Percentiles rank a stretch among this genome's conserved stretches.
Conservation (phyloP, 768 basidiomycete species). For the Tulasnella sp. region DNA sequence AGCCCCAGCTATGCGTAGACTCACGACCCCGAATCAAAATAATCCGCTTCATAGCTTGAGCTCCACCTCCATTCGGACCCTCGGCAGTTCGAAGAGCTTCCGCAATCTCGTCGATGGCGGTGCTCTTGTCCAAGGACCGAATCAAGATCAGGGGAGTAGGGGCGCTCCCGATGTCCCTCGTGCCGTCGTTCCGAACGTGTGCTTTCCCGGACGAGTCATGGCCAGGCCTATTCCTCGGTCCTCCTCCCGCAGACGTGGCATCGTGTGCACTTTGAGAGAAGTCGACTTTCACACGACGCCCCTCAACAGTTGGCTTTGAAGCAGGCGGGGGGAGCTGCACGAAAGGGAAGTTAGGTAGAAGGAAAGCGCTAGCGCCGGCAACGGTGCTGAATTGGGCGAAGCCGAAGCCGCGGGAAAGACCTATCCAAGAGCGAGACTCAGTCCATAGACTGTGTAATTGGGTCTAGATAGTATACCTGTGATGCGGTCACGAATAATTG, state of each 20-base stretch:
- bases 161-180: slow-evolving; percentile 84
- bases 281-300: slow-evolving; percentile 88
- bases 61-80: slow-evolving; percentile 64
- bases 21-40: slow-evolving; percentile 82
- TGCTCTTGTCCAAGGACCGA: slow-evolving; percentile 79
- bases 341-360: slow-evolving; percentile 83
- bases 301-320: slow-evolving; percentile 47
- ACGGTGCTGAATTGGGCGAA: slow-evolving; percentile 87
- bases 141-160: slow-evolving; percentile 77
- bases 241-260: slow-evolving; percentile 26
- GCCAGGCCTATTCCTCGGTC: slow-evolving; percentile 31
- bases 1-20: slow-evolving; percentile 82
- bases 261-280: slow-evolving; percentile 72
- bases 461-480: slow-evolving; percentile 86
- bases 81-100: slow-evolving; percentile 74
- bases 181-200: slow-evolving; percentile 80
- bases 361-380: slow-evolving; percentile 82
- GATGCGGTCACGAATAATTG: slow-evolving; percentile 92
- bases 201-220: slow-evolving; percentile 35
- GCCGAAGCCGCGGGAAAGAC: slow-evolving; percentile 90
- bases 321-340: slow-evolving; percentile 86
- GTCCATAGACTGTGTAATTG: slow-evolving; percentile 54
- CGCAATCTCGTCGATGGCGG: slow-evolving; percentile 77
- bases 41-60: slow-evolving; percentile 78
- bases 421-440: slow-evolving; percentile 42